Base-by-base conservation (phyloP, 1,284 basidiomycete genomes). In the Naganishia sp. region DNA sequence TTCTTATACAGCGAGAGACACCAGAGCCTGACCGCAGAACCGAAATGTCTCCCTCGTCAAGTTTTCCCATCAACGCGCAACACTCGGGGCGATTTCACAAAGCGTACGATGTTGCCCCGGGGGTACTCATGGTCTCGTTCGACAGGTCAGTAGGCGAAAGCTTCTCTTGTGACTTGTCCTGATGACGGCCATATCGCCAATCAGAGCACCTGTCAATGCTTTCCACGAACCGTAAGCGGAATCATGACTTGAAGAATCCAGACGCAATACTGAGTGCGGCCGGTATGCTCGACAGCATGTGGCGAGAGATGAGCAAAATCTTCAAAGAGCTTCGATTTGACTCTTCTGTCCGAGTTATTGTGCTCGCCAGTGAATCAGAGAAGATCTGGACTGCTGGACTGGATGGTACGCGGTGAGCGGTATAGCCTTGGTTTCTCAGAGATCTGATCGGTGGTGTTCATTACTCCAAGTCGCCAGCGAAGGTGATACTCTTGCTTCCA, bases 371-470 rank as follows among this genome's bases (percentile, higher is more conserved):
- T 1, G 81, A 81, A 0, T 72, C 88, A 0, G 85, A 87, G 0
- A 90, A 88, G 74, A 76, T 86, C 15, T 94, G 91, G 76, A 90
- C 88, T 2, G 90, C 90, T 0, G 92, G 91, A 0, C 78, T 94
- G 2, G 91, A 94, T 75, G 76, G 88, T 91, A 70, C 71, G 88
- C 80, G n/a, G 58, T 53, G 25, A 5, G 60, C 5, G 39, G 7
- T 28, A 28, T 3, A 46, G 32, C 43, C n/a, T 25, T 15, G 3
- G 7, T 10, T 21, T 18, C 25, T 21, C 21, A n/a, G 6, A 5
- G n/a, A n/a, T 9, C 31, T 46, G 39, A 25, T 13, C 9, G 10
- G 28, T n/a, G 5, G 17, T 18, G 17, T 64, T 18, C 6, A 31
- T 17, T 13, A 1, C 28, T 9, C 7, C 11, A 43, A 65, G 47